phyloP scores from a whole-genome alignment of 176 grass and related monocot genomes.

The Dactylis glomerata region DNA sequence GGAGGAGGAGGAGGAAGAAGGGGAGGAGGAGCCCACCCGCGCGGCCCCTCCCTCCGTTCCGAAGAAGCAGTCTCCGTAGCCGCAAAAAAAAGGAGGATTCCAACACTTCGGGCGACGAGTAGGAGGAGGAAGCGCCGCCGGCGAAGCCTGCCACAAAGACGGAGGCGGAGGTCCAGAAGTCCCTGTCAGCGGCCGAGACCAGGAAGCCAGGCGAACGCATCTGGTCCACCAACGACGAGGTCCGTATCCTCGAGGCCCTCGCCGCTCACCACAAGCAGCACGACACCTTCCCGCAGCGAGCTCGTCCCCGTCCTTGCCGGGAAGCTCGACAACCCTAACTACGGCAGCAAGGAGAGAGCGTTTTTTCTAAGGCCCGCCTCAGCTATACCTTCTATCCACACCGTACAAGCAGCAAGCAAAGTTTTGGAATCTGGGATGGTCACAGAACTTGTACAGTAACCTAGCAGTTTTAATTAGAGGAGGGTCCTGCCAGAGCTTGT shows the following conservation, averaged over 20 bases:
- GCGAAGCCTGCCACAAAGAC: neutral
- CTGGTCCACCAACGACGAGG: conserved; percentile 46
- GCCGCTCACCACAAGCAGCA: conserved; percentile 34
- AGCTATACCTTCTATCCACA: too few relatives aligned
- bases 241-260: conserved; percentile 40
- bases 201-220: conserved; percentile 12
- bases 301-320: conserved; percentile 21
- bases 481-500: too few relatives aligned
- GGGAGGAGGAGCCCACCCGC: conserved; percentile 24
- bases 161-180: neutral
- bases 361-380: too few relatives aligned
- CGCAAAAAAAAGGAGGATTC: neutral
- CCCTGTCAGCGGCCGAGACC: neutral
- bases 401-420: too few relatives aligned
- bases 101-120: neutral
- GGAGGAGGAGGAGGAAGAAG: conserved; percentile 2
- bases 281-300: conserved; percentile 1
- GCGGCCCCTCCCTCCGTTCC: neutral
- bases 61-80: conserved; percentile 8
- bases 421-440: too few relatives aligned
- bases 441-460: too few relatives aligned
- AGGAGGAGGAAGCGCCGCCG: neutral
- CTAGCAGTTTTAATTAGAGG: too few relatives aligned
- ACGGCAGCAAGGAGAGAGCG: too few relatives aligned
- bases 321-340: conserved; percentile 23